Evolutionary conservation across 1,284 basidiomycete genomes (phyloP).

Genomic region (Cystobasidiaceae sp.): DNA sequence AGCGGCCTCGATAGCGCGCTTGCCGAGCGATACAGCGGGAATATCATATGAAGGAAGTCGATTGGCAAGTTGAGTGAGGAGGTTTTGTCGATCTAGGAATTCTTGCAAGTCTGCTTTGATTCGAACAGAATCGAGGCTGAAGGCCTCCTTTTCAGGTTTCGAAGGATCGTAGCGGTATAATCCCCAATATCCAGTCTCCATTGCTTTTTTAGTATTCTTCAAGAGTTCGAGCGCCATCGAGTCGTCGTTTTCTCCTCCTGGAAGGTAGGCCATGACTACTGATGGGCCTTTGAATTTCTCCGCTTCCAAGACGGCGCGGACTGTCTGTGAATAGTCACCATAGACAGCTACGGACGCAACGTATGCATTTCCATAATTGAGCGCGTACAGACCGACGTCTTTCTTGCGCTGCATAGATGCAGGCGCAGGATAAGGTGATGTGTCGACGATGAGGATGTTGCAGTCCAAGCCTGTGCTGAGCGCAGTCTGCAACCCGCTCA

Average conservation of each 20-base stretch:
- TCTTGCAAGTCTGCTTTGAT: conserved; percentile 91
- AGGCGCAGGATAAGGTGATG: conserved; percentile 75
- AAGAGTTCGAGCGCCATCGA: conserved; percentile 76
- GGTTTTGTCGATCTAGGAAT: conserved; percentile 95
- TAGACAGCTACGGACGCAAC: conserved; percentile 94
- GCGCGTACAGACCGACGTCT: conserved; percentile 91
- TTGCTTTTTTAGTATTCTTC: conserved; percentile 94
- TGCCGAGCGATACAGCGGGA: conserved; percentile 77
- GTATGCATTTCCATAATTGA: conserved; percentile 97
- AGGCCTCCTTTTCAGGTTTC: conserved; percentile 67
- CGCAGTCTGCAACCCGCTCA: conserved; percentile 92
- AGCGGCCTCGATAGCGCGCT: conserved; percentile 63
- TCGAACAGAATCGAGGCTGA: conserved; percentile 85
- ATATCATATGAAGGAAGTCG: conserved; percentile 71
- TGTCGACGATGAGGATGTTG: conserved; percentile 95
- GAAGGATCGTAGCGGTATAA: conserved; percentile 95
- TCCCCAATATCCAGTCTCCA: conserved; percentile 96
- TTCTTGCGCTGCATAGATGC: conserved; percentile 63
- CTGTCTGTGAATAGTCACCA: conserved; percentile 88
- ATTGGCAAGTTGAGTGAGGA: conserved; percentile 83
- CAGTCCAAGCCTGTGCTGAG: conserved; percentile 85
- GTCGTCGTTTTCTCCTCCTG: conserved; percentile 68
- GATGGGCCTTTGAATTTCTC: conserved; percentile 85
- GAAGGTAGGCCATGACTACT: conserved; percentile 89
- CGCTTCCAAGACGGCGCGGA: conserved; percentile 87